These are phyloP conservation scores for Wallemia mellicola DNA, from an alignment of 1,284 basidiomycete species.

Conservation along the genomic window DNA sequence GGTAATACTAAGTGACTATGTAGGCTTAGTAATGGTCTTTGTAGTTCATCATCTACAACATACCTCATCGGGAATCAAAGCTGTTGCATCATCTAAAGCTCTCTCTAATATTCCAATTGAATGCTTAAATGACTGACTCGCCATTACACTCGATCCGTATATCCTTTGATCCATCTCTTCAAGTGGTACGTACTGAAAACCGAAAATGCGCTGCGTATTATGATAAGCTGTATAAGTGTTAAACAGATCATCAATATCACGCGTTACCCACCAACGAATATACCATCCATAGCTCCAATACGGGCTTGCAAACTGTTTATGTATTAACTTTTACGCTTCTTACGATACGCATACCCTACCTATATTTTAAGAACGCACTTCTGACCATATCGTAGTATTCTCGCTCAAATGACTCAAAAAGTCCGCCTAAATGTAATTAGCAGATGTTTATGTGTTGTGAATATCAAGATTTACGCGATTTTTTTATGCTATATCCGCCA, in stretches of 20 bases:
- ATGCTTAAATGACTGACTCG: slow-evolving; percentile 12
- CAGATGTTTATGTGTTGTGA: neutral
- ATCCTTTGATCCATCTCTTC: slow-evolving; percentile 13
- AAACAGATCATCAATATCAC: neutral
- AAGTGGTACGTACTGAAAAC: slow-evolving; percentile 13
- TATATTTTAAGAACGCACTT: slow-evolving; percentile 14
- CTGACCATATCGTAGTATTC: slow-evolving; percentile 15
- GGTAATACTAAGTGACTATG: neutral
- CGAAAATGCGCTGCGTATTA: slow-evolving; percentile 12
- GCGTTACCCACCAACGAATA: slow-evolving; percentile 10
- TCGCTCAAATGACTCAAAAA: slow-evolving; percentile 12
- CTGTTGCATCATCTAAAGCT: slow-evolving; percentile 10
- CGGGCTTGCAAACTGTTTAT: slow-evolving; percentile 5
- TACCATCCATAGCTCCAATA: slow-evolving; percentile 15
- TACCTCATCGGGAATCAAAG: slow-evolving; percentile 6
- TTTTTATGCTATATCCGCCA: slow-evolving; percentile 12
- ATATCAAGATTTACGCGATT: slow-evolving; percentile 1
- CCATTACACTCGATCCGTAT: slow-evolving; percentile 13
- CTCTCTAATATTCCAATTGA: slow-evolving; percentile 11
- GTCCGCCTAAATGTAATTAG: slow-evolving; percentile 6
- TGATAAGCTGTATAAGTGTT: slow-evolving; percentile 8
- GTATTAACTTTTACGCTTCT: neutral
- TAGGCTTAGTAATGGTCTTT: too few species aligned
- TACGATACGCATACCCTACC: slow-evolving; percentile 6
- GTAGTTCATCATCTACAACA: neutral